A percentile compares a stretch with the other conserved stretches of the same genome.
phyloP scores from a whole-genome alignment of 1,139 yeast genomes.

The Blastobotrys illinoisensis region DNA sequence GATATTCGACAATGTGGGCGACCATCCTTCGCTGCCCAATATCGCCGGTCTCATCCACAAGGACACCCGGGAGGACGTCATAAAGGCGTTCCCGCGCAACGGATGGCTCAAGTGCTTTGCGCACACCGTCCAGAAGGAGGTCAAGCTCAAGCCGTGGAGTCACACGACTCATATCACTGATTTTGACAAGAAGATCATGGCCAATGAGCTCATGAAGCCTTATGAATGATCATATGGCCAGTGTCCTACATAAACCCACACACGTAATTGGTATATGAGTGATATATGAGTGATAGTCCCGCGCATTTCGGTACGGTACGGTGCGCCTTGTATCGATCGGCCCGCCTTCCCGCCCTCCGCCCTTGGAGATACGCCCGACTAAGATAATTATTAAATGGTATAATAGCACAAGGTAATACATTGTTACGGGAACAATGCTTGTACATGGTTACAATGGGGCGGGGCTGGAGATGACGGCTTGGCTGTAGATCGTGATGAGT shows the following conservation, averaged over 20 bases:
- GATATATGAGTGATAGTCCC: background rate
- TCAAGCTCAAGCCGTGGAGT: constrained; percentile 18
- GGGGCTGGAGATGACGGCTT: background rate
- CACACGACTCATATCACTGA: constrained; percentile 17
- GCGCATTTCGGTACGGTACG: background rate
- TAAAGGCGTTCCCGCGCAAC: constrained; percentile 16
- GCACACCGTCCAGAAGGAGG: constrained; percentile 17
- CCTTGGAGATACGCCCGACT: no score
- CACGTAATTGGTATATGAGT: no score
- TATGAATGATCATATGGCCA: no score
- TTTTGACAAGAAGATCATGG: constrained; percentile 14
- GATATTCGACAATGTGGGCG: constrained; percentile 20
- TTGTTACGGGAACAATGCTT: no score
- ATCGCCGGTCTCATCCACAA: constrained; percentile 12
- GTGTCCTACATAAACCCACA: no score
- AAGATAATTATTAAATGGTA: no score
- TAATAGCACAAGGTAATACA: no score
- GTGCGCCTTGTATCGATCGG: background rate
- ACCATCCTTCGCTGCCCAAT: constrained; percentile 7
- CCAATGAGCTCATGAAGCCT: constrained; percentile 15
- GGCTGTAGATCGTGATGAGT: background rate
- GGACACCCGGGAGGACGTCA: constrained; percentile 17
- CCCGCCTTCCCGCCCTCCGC: no score
- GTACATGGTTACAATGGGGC: no score
- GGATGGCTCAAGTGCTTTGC: constrained; percentile 21